phyloP scores from a whole-genome alignment of 2,329 filamentous ascomycete species.

The Ustulina deusta region DNA sequence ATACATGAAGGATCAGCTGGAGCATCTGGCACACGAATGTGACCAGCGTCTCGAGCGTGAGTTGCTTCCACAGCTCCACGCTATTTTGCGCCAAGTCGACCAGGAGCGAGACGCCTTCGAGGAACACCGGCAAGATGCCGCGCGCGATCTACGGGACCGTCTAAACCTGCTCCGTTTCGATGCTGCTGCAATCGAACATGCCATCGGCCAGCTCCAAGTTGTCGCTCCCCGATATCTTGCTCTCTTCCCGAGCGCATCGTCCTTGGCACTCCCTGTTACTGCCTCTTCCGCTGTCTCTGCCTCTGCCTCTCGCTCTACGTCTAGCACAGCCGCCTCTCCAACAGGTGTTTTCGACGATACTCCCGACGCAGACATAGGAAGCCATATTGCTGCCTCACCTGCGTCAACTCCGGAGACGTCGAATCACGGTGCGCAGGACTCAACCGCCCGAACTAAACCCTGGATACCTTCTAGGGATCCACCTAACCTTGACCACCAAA shows the following conservation, averaged over 20 bases:
- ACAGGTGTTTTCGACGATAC: not conserved
- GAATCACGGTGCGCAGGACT: slow-evolving; percentile 7
- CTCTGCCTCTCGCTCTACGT: slow-evolving; percentile 10
- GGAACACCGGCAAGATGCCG: slow-evolving; percentile 42
- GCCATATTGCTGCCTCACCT: slow-evolving; percentile 9
- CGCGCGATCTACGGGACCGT: slow-evolving; percentile 44
- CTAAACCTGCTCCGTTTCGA: slow-evolving; percentile 44
- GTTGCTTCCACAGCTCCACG: slow-evolving; percentile 45
- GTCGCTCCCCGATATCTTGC: slow-evolving; percentile 44
- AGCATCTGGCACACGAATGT: slow-evolving; percentile 43
- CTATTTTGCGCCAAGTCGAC: slow-evolving; percentile 45
- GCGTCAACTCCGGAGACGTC: slow-evolving; percentile 6
- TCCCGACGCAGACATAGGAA: not conserved
- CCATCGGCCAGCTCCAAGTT: slow-evolving; percentile 39
- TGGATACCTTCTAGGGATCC: slow-evolving; percentile 29
- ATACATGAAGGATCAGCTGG: slow-evolving; percentile 47
- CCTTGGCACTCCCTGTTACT: slow-evolving; percentile 39
- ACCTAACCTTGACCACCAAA: slow-evolving; percentile 35
- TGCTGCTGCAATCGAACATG: slow-evolving; percentile 39
- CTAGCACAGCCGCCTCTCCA: slow-evolving; percentile 4
- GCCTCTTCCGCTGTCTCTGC: slow-evolving; percentile 28
- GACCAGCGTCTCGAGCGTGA: slow-evolving; percentile 46
- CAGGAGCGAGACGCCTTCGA: slow-evolving; percentile 45
- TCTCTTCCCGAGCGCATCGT: slow-evolving; percentile 44
- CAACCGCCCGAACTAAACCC: slow-evolving; percentile 5